These are phyloP conservation scores for Podila horticola DNA, from an alignment of 192 early-diverging fungal species.

Conservation along the genomic window DNA sequence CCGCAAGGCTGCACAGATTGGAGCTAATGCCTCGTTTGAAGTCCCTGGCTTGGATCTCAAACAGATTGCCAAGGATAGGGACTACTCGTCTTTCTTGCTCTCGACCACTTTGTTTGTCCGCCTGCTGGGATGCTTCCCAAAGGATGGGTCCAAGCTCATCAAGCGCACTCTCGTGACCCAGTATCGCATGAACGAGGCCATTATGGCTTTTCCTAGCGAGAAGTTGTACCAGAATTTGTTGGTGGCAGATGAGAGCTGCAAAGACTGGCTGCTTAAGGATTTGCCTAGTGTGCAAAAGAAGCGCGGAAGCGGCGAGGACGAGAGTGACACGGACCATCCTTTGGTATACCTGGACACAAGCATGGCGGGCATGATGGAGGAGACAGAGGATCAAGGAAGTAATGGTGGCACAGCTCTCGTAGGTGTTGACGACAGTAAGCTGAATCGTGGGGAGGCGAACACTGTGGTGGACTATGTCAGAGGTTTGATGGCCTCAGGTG, in stretches of 20 bases:
- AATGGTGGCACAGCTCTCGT: slow-evolving; percentile 9
- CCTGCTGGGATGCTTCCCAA: slow-evolving; percentile 64
- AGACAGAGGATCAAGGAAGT: slow-evolving; percentile 47
- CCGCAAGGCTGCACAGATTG: slow-evolving; percentile 16
- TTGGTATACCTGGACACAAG: slow-evolving; percentile 81
- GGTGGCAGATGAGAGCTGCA: slow-evolving; percentile 71
- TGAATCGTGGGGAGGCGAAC: slow-evolving; percentile 82
- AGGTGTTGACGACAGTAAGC: slow-evolving; percentile 67
- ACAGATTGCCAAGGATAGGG: slow-evolving; percentile 32
- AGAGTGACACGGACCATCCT: slow-evolving; percentile 68
- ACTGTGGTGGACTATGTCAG: slow-evolving; percentile 72
- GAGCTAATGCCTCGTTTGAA: slow-evolving; percentile 37
- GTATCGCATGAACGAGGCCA: slow-evolving; percentile 89
- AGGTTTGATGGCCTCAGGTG: slow-evolving; percentile 68
- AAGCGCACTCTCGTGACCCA: slow-evolving; percentile 82
- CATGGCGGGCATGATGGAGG: slow-evolving; percentile 53
- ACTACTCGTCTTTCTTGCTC: slow-evolving; percentile 46
- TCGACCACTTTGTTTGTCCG: slow-evolving; percentile 85
- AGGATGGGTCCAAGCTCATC: slow-evolving; percentile 56
- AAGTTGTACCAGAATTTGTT: slow-evolving; percentile 78
- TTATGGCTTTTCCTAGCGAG: slow-evolving; percentile 79
- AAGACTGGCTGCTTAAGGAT: slow-evolving; percentile 71
- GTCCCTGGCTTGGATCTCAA: slow-evolving; percentile 26
- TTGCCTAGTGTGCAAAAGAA: slow-evolving; percentile 59
- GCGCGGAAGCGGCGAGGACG: slow-evolving; percentile 7